Percentiles rank a stretch among this genome's conserved stretches.
Conservation (phyloP, 306 rosid species). For the Potentilla sterilis region DNA sequence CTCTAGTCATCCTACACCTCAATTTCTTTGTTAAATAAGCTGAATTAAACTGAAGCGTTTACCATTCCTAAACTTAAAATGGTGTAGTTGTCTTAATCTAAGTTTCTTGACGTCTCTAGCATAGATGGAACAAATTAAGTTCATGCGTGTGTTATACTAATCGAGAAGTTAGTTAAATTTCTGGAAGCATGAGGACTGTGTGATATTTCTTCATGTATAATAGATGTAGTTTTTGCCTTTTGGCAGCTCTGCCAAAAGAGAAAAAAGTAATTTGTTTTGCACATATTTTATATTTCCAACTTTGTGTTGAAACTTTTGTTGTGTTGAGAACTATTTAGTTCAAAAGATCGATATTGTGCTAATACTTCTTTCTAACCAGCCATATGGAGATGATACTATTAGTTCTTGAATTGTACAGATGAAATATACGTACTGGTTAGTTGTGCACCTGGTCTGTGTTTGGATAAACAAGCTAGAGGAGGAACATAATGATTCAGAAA, state of each 20-base stretch:
- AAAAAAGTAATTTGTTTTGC: background rate
- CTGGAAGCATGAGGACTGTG: background rate
- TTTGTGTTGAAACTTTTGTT: background rate
- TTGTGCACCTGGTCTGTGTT: background rate
- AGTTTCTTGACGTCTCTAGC: background rate
- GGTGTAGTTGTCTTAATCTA: background rate
- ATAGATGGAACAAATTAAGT: background rate
- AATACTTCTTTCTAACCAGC: background rate
- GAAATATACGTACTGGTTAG: background rate
- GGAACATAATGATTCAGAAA: conserved; percentile 49
- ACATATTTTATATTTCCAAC: background rate
- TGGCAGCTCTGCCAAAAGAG: conserved; percentile 2
- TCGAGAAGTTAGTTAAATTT: background rate
- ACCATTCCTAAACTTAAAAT: background rate
- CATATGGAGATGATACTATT: background rate
- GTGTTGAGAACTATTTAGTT: background rate
- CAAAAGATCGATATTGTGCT: background rate
- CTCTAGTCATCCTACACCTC: background rate
- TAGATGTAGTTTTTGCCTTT: background rate
- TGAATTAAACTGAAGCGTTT: background rate
- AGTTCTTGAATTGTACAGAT: background rate
- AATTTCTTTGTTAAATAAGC: background rate
- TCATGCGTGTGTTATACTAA: background rate
- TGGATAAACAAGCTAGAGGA: conserved; percentile 12
- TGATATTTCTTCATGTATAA: background rate